A percentile compares a stretch with the other conserved stretches of the same genome.
These are phyloP conservation scores for Psilocybe cyanescens DNA, from an alignment of 768 basidiomycete genomes.

Conservation along the genomic window DNA sequence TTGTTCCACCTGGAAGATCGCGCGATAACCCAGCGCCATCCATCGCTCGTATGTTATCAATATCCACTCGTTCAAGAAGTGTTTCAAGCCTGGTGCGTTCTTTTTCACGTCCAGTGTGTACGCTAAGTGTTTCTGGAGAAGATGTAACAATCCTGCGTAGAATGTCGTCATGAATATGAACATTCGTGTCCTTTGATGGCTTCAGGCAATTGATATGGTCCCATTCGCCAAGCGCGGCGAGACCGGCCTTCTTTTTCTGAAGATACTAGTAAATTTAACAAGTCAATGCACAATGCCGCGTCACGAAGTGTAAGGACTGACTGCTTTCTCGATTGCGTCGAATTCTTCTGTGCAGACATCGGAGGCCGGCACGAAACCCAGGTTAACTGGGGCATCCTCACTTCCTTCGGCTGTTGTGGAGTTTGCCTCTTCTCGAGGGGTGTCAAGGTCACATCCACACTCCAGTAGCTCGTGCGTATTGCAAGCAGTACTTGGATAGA, in stretches of 20 bases:
- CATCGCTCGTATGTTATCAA: conserved; percentile 46
- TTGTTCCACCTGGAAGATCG: conserved; percentile 64
- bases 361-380: conserved; percentile 69
- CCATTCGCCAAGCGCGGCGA: conserved; percentile 82
- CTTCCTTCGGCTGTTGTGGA: conserved; percentile 21
- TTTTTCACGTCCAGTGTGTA: not conserved
- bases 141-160: conserved; percentile 41
- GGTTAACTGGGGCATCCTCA: conserved; percentile 28
- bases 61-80: conserved; percentile 37
- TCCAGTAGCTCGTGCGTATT: conserved; percentile 93
- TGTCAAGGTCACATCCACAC: conserved; percentile 63
- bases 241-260: conserved; percentile 66
- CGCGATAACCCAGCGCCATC: conserved; percentile 34
- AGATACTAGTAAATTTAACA: conserved; percentile 48
- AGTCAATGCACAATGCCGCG: conserved; percentile 5
- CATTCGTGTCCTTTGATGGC: conserved; percentile 38
- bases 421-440: not conserved
- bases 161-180: conserved; percentile 67
- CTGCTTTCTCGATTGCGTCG: conserved; percentile 56
- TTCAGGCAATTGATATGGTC: conserved; percentile 79
- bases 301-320: conserved; percentile 30
- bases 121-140: conserved; percentile 1
- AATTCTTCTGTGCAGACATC: conserved; percentile 52
- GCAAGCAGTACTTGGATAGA: conserved; percentile 77
- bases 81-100: conserved; percentile 7